A percentile compares a stretch with the other conserved stretches of the same genome.
phyloP scores from a whole-genome alignment of 495 filamentous ascomycete genomes.

The Xylaria scruposa region DNA sequence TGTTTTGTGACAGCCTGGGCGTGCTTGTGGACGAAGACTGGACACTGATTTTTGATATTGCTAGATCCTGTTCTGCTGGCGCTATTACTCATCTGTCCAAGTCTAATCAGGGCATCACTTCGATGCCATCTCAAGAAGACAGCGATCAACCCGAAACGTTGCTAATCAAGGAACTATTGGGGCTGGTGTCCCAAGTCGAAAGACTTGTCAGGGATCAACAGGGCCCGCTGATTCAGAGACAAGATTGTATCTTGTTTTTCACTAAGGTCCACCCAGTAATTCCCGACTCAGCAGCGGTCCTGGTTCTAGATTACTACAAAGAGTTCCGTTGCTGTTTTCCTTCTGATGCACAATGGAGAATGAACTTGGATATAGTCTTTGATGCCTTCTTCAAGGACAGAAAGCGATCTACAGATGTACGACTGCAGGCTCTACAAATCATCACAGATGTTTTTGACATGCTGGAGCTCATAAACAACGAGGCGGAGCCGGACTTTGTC shows the following conservation, averaged over 20 bases:
- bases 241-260: slow-evolving; percentile 74
- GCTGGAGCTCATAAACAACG: slow-evolving; percentile 58
- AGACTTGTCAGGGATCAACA: slow-evolving; percentile 41
- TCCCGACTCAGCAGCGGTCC: slow-evolving; percentile 62
- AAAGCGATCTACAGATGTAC: slow-evolving; percentile 67
- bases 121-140: slow-evolving; percentile 30
- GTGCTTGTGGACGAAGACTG: slow-evolving; percentile 61
- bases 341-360: slow-evolving; percentile 70
- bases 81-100: slow-evolving; percentile 39
- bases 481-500: slow-evolving; percentile 54
- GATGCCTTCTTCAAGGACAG: slow-evolving; percentile 70
- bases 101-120: slow-evolving; percentile 42
- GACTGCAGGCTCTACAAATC: slow-evolving; percentile 69
- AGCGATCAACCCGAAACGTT: slow-evolving; percentile 42
- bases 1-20: slow-evolving; percentile 52
- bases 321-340: slow-evolving; percentile 73
- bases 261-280: slow-evolving; percentile 62
- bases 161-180: slow-evolving; percentile 45
- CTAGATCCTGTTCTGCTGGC: slow-evolving; percentile 49
- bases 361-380: slow-evolving; percentile 66
- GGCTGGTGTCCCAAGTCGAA: slow-evolving; percentile 52
- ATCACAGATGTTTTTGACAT: slow-evolving; percentile 73
- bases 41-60: slow-evolving; percentile 56
- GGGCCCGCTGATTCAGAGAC: slow-evolving; percentile 54
- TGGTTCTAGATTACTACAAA: slow-evolving; percentile 65